These are phyloP conservation scores for Podaxis rugospora DNA, from an alignment of 768 basidiomycete genomes.

Conservation along the genomic window DNA sequence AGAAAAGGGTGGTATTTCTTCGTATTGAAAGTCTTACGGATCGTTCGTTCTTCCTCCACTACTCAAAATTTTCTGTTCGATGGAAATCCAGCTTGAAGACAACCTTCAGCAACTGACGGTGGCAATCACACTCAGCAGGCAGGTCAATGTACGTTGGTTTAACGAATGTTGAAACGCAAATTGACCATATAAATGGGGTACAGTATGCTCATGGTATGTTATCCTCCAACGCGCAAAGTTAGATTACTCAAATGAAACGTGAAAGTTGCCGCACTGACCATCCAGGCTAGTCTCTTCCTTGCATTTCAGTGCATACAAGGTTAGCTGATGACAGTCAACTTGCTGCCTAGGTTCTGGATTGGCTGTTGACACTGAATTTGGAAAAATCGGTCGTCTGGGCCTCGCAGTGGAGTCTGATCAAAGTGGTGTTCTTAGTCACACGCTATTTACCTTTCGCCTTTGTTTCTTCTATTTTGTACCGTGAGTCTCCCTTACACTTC, in stretches of 20 bases:
- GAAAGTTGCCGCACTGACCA: neutral
- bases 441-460: conserved; percentile 4
- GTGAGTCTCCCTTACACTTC: neutral
- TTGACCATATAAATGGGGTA: neutral
- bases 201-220: neutral
- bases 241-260: neutral
- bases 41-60: no score
- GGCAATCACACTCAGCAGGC: neutral
- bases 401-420: neutral
- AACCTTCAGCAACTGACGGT: no score
- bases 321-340: neutral
- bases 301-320: neutral
- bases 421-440: neutral
- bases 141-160: neutral
- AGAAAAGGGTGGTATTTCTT: no score
- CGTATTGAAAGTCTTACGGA: no score
- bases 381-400: neutral
- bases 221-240: neutral
- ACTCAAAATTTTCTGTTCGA: no score
- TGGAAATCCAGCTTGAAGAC: no score
- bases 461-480: neutral
- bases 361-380: neutral
- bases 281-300: neutral
- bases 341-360: neutral
- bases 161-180: neutral